A percentile compares a stretch with the other conserved stretches of the same genome.
Evolutionary conservation across 2,329 filamentous ascomycete species (phyloP).

Genomic region (Hirsutella minnesotensis): DNA sequence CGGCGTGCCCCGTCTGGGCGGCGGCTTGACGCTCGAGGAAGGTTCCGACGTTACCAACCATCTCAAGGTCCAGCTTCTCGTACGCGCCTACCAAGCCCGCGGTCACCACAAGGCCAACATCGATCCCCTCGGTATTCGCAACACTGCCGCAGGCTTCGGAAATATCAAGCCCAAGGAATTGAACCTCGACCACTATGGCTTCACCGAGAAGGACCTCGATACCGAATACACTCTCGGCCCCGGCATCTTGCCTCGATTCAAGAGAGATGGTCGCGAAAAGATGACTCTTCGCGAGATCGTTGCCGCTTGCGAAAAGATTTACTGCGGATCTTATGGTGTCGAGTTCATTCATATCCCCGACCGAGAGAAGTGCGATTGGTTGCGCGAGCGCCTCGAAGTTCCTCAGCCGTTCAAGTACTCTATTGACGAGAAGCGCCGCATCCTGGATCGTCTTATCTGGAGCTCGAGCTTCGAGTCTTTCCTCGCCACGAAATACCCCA

Average conservation of each 20-base stretch:
- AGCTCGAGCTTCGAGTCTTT: constrained; percentile 95
- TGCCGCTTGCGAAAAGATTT: constrained; percentile 83
- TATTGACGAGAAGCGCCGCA: constrained; percentile 94
- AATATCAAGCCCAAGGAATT: constrained; percentile 87
- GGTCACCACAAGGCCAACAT: constrained; percentile 98
- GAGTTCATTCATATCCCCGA: constrained; percentile 99
- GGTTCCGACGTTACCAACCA: constrained; percentile 87
- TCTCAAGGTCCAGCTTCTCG: constrained; percentile 92
- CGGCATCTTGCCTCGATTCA: constrained; percentile 90
- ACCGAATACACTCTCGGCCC: constrained; percentile 85
- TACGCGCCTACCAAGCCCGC: constrained; percentile 93
- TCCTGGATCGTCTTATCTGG: constrained; percentile 96
- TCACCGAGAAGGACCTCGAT: constrained; percentile 87
- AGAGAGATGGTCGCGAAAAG: constrained; percentile 76
- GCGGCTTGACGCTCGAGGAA: constrained; percentile 53
- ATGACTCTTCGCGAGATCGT: constrained; percentile 97
- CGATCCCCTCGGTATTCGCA: constrained; percentile 87
- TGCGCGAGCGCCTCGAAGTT: constrained; percentile 87
- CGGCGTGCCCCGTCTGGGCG: constrained; percentile 62
- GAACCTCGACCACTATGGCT: constrained; percentile 85
- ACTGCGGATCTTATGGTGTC: constrained; percentile 93
- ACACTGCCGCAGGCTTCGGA: constrained; percentile 61
- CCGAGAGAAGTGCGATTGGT: constrained; percentile 95
- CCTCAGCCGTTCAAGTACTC: constrained; percentile 94
- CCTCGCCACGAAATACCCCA: constrained; percentile 94